These are phyloP conservation scores for Pseudogymnoascus verrucosus DNA, from an alignment of 2,329 filamentous ascomycete genomes.

Conservation along the genomic window DNA sequence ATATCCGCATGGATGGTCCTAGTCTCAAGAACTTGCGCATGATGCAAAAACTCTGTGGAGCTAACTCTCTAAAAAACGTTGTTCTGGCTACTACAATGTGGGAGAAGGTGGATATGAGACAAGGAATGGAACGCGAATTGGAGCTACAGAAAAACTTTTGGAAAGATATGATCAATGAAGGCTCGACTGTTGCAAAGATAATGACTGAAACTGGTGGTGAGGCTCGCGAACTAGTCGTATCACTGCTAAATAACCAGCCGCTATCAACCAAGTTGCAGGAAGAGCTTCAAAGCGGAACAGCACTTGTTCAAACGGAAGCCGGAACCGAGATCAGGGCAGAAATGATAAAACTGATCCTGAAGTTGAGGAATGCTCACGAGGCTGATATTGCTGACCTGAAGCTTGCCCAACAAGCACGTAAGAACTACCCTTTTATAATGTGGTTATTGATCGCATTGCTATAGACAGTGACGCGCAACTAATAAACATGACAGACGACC, in stretches of 20 bases:
- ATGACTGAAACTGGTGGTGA: not conserved
- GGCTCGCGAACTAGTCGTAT: not conserved
- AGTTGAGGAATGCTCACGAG: not conserved
- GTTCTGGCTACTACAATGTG: conserved; percentile 34
- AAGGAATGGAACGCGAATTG: conserved; percentile 17
- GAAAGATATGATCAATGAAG: conserved; percentile 11
- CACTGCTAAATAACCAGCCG: not conserved
- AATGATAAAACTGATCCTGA: not conserved
- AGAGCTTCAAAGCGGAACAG: conserved; percentile 8
- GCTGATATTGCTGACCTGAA: not conserved
- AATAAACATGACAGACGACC: not conserved
- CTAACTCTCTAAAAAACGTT: conserved; percentile 27
- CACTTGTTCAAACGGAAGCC: conserved; percentile 10
- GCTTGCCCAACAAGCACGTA: not conserved
- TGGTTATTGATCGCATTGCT: not conserved
- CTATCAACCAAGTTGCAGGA: conserved; percentile 6
- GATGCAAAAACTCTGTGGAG: conserved; percentile 34
- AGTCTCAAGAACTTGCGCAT: conserved; percentile 29
- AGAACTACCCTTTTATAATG: not conserved
- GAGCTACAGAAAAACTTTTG: conserved; percentile 15
- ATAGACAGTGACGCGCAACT: not conserved
- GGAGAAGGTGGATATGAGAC: conserved; percentile 17
- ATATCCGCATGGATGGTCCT: conserved; percentile 28
- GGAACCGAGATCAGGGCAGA: conserved; percentile 8
- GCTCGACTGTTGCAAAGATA: conserved; percentile 2